Percentiles rank a stretch among this genome's conserved stretches.
Conservation (phyloP, 1,284 basidiomycete genomes). For the Naganishia sp. region DNA sequence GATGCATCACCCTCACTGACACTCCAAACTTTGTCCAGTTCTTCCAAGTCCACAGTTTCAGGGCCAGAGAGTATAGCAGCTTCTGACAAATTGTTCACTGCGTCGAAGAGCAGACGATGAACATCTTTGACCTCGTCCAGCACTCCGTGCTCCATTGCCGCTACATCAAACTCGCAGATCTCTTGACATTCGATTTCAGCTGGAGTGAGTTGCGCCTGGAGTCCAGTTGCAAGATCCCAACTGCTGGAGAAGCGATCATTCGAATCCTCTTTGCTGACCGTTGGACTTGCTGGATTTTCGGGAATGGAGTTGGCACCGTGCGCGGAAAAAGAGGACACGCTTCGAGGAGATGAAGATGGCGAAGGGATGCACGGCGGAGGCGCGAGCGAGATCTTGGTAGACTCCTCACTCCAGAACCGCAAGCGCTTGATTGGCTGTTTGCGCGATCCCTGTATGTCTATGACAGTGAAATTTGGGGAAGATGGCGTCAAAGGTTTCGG, state of each 20-base stretch:
- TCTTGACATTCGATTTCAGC: slow-evolving; percentile 12
- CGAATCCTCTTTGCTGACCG: background rate
- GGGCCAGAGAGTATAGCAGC: slow-evolving; percentile 18
- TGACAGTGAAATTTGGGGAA: background rate
- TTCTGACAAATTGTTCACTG: background rate
- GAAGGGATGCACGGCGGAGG: background rate
- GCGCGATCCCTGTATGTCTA: too few species aligned
- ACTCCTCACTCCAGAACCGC: background rate
- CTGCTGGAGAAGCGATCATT: background rate
- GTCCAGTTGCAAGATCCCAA: slow-evolving; percentile 7
- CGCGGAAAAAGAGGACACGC: background rate
- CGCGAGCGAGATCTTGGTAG: background rate
- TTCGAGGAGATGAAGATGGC: background rate
- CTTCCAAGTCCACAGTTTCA: slow-evolving; percentile 30
- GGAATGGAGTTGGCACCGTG: background rate
- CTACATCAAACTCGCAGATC: slow-evolving; percentile 6
- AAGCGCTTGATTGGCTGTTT: too few species aligned
- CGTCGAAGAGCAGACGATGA: slow-evolving; percentile 1
- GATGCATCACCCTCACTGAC: background rate
- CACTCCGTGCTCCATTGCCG: background rate
- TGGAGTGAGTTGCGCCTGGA: slow-evolving; percentile 8
- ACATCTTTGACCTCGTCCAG: background rate
- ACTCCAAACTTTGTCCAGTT: slow-evolving; percentile 29
- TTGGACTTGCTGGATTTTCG: background rate
- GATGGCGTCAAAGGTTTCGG: background rate